Conservation (phyloP, 805 yeast species). For the Kuraishia cidri region DNA sequence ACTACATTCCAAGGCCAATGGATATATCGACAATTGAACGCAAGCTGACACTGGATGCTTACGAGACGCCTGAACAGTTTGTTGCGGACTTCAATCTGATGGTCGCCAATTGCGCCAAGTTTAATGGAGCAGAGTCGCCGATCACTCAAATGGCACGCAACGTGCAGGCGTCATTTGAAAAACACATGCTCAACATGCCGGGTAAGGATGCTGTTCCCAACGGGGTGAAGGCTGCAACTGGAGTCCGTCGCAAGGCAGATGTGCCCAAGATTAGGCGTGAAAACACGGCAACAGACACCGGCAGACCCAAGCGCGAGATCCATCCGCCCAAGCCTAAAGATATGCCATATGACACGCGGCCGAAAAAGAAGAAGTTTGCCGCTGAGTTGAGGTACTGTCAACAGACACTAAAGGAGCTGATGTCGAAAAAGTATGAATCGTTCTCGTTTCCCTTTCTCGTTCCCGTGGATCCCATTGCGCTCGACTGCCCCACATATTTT, state of each 20-base stretch:
- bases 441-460: slow-evolving; percentile 84
- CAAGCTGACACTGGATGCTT: slow-evolving; percentile 63
- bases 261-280: slow-evolving; percentile 68
- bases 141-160: slow-evolving; percentile 90
- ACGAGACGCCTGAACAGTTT: slow-evolving; percentile 60
- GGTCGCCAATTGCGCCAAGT: slow-evolving; percentile 73
- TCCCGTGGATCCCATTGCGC: slow-evolving; percentile 93
- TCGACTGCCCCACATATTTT: slow-evolving; percentile 84
- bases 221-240: slow-evolving; percentile 15
- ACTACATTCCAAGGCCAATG: slow-evolving; percentile 82
- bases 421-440: slow-evolving; percentile 73
- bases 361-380: slow-evolving; percentile 85
- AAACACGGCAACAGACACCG: slow-evolving; percentile 36
- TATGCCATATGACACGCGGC: slow-evolving; percentile 83
- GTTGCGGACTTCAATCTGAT: slow-evolving; percentile 75
- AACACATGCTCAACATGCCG: slow-evolving; percentile 89
- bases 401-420: slow-evolving; percentile 73
- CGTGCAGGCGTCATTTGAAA: slow-evolving; percentile 86
- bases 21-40: slow-evolving; percentile 86
- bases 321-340: slow-evolving; percentile 96
- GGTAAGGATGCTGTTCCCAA: slow-evolving; percentile 34
- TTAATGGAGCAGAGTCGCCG: slow-evolving; percentile 77
- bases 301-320: slow-evolving; percentile 90
- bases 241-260: slow-evolving; percentile 27
- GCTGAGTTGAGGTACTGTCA: slow-evolving; percentile 84